These are phyloP conservation scores for Hylodesmum podocarpum DNA, from an alignment of 306 rosid genomes.

Conservation along the genomic window DNA sequence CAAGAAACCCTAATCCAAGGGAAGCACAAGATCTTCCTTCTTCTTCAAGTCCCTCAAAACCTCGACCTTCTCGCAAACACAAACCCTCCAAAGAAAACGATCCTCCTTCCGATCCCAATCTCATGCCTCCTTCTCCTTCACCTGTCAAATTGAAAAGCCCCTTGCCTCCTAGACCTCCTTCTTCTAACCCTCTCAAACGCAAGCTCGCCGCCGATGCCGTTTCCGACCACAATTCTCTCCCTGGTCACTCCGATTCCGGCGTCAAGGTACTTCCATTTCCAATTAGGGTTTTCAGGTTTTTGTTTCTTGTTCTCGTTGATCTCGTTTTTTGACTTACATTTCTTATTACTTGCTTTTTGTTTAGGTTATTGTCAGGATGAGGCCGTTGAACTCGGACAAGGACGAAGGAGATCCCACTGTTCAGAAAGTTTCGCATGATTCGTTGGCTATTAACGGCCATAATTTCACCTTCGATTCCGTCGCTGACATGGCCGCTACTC, in stretches of 20 bases:
- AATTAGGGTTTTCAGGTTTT: background rate
- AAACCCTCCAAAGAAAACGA: slow-evolving; percentile 75
- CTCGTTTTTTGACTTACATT: too few species aligned
- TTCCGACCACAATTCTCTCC: slow-evolving; percentile 53
- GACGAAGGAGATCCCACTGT: slow-evolving; percentile 81
- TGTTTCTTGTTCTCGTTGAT: too few species aligned
- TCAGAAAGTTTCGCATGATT: slow-evolving; percentile 70
- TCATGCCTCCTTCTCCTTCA: slow-evolving; percentile 35
- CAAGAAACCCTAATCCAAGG: slow-evolving; percentile 61
- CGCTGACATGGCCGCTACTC: slow-evolving; percentile 77
- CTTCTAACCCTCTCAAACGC: slow-evolving; percentile 90
- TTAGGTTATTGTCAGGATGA: slow-evolving; percentile 88
- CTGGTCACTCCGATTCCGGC: slow-evolving; percentile 75
- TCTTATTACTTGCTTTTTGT: background rate
- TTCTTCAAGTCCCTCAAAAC: slow-evolving; percentile 55
- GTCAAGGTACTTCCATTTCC: slow-evolving; percentile 54
- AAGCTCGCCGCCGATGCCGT: slow-evolving; percentile 64
- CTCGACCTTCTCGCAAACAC: slow-evolving; percentile 54
- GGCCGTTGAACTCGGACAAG: slow-evolving; percentile 63
- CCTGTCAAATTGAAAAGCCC: slow-evolving; percentile 70
- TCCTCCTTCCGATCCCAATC: slow-evolving; percentile 71
- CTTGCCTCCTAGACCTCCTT: slow-evolving; percentile 85
- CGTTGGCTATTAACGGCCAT: slow-evolving; percentile 75
- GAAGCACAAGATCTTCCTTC: slow-evolving; percentile 63
- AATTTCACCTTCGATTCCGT: slow-evolving; percentile 94